Conservation (phyloP, 495 filamentous ascomycete genomes). For the Podospora australis region DNA sequence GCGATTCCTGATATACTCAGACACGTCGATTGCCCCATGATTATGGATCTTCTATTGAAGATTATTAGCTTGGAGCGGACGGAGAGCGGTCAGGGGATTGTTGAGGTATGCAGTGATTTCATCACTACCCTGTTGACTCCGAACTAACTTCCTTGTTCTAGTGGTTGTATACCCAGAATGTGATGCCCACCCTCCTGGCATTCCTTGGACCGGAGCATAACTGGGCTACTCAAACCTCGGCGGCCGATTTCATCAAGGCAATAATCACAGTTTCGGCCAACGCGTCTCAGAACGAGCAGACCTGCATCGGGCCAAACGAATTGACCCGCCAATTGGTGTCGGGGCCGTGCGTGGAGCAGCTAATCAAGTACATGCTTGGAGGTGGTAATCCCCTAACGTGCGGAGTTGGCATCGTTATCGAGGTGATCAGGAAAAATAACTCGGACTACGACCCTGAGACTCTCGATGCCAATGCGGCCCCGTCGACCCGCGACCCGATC, state of each 20-base stretch:
- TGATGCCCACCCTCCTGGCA: conserved; percentile 84
- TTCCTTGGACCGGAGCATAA: conserved; percentile 78
- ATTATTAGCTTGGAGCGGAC: conserved; percentile 95
- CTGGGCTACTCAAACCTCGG: conserved; percentile 87
- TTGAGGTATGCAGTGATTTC: conserved; percentile 60
- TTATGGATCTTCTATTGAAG: conserved; percentile 96
- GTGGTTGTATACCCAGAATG: conserved; percentile 88
- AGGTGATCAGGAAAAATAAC: conserved; percentile 99
- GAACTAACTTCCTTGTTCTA: conserved; percentile 31
- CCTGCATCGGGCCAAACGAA: conserved; percentile 96
- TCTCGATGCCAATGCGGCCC: conserved; percentile 65
- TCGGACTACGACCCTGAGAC: conserved; percentile 97
- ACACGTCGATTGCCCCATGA: conserved; percentile 95
- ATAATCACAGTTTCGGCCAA: conserved; percentile 99
- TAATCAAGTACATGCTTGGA: conserved; percentile 85
- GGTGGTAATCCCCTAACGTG: conserved; percentile 94
- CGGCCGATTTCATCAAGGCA: conserved; percentile 96
- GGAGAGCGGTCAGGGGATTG: conserved; percentile 85
- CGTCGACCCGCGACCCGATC: conserved; percentile 86
- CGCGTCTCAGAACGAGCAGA: conserved; percentile 93
- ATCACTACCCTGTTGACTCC: not conserved
- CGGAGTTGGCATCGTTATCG: conserved; percentile 94
- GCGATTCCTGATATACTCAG: conserved; percentile 79
- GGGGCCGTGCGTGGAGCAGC: conserved; percentile 65
- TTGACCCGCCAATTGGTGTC: conserved; percentile 96